These are phyloP conservation scores for Lithospermum erythrorhizon DNA, from an alignment of 257 asterid species.

Conservation along the genomic window DNA sequence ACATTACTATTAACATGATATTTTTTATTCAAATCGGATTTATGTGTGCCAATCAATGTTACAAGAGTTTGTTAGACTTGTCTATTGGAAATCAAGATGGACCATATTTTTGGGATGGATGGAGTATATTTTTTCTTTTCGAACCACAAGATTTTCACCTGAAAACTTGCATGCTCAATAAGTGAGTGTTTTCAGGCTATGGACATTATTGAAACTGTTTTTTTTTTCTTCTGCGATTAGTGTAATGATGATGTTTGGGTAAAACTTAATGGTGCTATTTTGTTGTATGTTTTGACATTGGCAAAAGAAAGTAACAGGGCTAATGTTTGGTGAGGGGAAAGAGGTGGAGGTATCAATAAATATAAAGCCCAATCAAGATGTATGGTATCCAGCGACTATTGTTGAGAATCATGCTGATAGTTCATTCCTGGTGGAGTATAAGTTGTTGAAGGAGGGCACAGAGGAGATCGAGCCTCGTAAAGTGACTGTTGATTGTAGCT, in stretches of 20 bases:
- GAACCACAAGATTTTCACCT: background rate
- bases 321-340: slow-evolving; percentile 49
- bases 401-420: slow-evolving; percentile 28
- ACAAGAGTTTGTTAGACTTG: too few relatives aligned
- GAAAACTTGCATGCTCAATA: background rate
- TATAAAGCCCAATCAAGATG: slow-evolving; percentile 28
- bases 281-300: slow-evolving; percentile 13
- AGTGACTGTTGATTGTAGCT: slow-evolving; percentile 31
- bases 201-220: background rate
- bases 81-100: too few relatives aligned
- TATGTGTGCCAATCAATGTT: too few relatives aligned
- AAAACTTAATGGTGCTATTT: background rate
- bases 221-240: background rate
- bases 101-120: too few relatives aligned
- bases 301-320: slow-evolving; percentile 41
- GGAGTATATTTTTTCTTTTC: too few relatives aligned
- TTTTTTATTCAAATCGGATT: too few relatives aligned
- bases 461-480: slow-evolving; percentile 9
- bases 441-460: slow-evolving; percentile 4
- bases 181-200: background rate
- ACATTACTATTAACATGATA: too few relatives aligned
- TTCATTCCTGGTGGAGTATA: slow-evolving; percentile 31
- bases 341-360: slow-evolving; percentile 60
- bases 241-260: background rate
- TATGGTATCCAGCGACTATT: slow-evolving; percentile 57